These are phyloP conservation scores for Chrysoporthe austroafricana DNA, from an alignment of 2,329 filamentous ascomycete species.

Conservation along the genomic window DNA sequence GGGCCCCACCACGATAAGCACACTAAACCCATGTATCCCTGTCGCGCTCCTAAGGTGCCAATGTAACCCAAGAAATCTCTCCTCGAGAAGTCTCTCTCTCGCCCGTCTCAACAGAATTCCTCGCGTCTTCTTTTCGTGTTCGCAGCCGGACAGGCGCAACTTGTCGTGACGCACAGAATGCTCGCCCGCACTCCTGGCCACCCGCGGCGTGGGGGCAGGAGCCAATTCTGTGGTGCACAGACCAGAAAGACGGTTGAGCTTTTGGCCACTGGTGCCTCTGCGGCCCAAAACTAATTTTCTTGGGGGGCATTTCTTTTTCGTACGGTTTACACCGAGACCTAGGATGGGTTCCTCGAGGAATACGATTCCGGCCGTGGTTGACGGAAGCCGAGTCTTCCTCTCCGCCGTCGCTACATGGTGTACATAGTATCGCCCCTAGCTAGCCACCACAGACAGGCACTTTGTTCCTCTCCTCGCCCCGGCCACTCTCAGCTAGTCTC, in stretches of 20 bases:
- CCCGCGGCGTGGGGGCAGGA: too few species aligned
- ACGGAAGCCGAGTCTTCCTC: not conserved
- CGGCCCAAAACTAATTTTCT: not conserved
- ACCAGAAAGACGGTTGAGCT: slow-evolving; percentile 12
- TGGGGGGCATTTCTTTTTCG: not conserved
- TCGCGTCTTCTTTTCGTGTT: slow-evolving; percentile 1
- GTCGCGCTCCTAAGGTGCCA: not conserved
- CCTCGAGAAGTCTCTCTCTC: slow-evolving; percentile 3
- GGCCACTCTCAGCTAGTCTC: slow-evolving; percentile 6
- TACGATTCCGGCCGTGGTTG: not conserved
- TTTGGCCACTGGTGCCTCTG: slow-evolving; percentile 21
- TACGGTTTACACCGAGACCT: too few species aligned
- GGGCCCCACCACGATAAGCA: slow-evolving; percentile 7
- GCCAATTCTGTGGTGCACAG: too few species aligned
- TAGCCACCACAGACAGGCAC: not conserved
- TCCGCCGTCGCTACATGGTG: not conserved
- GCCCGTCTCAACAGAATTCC: slow-evolving; percentile 14
- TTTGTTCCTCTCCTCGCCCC: slow-evolving; percentile 10
- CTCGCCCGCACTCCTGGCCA: not conserved
- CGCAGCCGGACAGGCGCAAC: not conserved
- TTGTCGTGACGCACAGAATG: not conserved
- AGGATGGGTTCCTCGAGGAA: not conserved
- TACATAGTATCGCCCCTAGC: not conserved
- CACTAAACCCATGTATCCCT: slow-evolving; percentile 8
- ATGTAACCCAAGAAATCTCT: not conserved